These are phyloP conservation scores for Eleusine indica DNA, from an alignment of 176 grass and related monocot species.

Conservation along the genomic window DNA sequence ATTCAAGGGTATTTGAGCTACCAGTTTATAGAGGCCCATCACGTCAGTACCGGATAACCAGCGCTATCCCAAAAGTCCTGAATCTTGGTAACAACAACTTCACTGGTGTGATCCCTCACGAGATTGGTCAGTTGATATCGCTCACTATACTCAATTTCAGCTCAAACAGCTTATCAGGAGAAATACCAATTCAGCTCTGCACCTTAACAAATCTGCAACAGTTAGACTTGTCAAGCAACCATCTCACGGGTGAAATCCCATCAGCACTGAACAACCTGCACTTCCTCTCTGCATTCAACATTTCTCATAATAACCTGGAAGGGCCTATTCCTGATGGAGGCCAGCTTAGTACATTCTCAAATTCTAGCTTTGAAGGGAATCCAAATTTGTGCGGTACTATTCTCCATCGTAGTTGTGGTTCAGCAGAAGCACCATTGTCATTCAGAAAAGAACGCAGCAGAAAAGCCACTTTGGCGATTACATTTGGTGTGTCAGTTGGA, in stretches of 20 bases:
- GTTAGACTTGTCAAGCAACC: constrained; percentile 46
- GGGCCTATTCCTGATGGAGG: constrained; percentile 44
- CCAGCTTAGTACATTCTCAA: constrained; percentile 40
- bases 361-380: constrained; percentile 40
- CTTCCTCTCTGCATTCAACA: constrained; percentile 40
- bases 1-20: constrained; percentile 29
- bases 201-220: constrained; percentile 35
- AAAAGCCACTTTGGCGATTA: neutral
- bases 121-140: constrained; percentile 44
- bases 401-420: neutral
- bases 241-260: constrained; percentile 49
- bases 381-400: constrained; percentile 38
- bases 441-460: neutral
- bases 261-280: constrained; percentile 2
- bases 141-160: constrained; percentile 32
- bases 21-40: constrained; percentile 6
- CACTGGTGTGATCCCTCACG: constrained; percentile 32
- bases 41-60: constrained; percentile 22
- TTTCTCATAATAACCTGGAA: constrained; percentile 44
- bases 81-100: constrained; percentile 35
- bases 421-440: neutral
- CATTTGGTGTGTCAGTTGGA: constrained; percentile 32
- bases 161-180: constrained; percentile 31
- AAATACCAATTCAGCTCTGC: constrained; percentile 19
- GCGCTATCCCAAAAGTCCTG: constrained; percentile 19